phyloP scores from a whole-genome alignment of 2,329 filamentous ascomycete species.

The Epichloe sylvatica region DNA sequence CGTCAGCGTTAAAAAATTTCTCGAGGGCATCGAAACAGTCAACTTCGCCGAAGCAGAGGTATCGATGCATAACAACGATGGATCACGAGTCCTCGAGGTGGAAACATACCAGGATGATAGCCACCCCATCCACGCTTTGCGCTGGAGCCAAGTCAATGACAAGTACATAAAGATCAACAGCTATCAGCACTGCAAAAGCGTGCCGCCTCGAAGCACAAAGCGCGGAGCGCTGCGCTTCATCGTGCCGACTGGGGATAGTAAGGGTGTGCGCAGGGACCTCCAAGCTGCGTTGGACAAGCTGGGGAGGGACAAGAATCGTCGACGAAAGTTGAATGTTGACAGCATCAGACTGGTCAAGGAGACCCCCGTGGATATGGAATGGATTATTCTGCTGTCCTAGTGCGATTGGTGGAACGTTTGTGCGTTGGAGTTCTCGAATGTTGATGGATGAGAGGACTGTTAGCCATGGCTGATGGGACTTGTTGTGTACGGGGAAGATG shows the following conservation, averaged over 20 bases:
- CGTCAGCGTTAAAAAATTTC: background rate
- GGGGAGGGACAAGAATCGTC: background rate
- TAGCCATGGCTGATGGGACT: no score
- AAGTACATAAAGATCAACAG: slow-evolving; percentile 7
- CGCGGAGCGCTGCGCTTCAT: background rate
- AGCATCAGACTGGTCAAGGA: background rate
- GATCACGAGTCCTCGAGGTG: background rate
- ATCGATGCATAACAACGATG: background rate
- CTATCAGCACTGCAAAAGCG: slow-evolving; percentile 2
- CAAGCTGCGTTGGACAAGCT: background rate
- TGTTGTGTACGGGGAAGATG: no score
- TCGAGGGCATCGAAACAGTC: background rate
- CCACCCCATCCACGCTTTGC: slow-evolving; percentile 7
- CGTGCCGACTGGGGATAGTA: background rate
- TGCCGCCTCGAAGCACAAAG: background rate
- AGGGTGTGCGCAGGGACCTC: background rate
- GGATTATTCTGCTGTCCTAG: slow-evolving; percentile 1
- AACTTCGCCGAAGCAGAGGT: background rate
- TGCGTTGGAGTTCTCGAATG: background rate
- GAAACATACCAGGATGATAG: background rate
- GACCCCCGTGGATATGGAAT: background rate
- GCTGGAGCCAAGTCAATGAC: slow-evolving; percentile 6
- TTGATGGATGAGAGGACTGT: background rate
- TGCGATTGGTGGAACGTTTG: background rate
- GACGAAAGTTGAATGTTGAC: background rate